Base-by-base conservation (phyloP, 768 basidiomycete species). In the Naematelia encephala region DNA sequence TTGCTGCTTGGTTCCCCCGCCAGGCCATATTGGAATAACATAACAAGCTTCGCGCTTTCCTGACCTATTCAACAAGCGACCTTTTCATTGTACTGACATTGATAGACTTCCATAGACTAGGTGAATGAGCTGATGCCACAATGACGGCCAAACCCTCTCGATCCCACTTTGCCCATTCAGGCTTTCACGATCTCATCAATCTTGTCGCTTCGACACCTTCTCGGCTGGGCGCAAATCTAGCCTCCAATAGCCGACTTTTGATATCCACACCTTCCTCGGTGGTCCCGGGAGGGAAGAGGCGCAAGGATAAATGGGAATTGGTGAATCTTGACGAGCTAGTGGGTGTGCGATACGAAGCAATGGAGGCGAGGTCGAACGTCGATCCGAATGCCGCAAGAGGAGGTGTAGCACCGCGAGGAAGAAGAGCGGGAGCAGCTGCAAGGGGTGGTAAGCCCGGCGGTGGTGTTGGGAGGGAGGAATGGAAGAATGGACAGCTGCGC, bases 151-250 rank as follows among this genome's bases (percentile, higher is more conserved):
- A 51, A 25, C 51, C 51, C 11, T 22, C 60, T 21, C 54, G 34
- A 3, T 46, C 66, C 8, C 54, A 64, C 23, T 29, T 68, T 4
- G 57, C 65, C 22, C 67, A 71, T 56, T 68, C 66, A 12, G 69
- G 69, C 34, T 71, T 64, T 28, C 50, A 61, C 46, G 64, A 68
- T 43, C 54, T 71, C 2, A 23, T 63, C 50, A 60, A 51, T 39
- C 59, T 71, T 5, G 63, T 68, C 23, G 51, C 64, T 19, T 58
- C 64, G 4, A 68, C 69, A 4, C 64, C 66, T 1, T 66, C 66
- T 8, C 52, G 59, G n/a, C 50, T 69, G 16, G 60, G 64, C 13
- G 25, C 55, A 8, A 39, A 39, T 16, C 34, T 39, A 39, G 34
- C 34, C 8, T 39, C 34, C 8, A 39, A 39, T 39, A 29, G 51